Evolutionary conservation across 139 green algal genomes (phyloP), one percentile per base, ranked within the genome.

Genomic region (Chara braunii): DNA sequence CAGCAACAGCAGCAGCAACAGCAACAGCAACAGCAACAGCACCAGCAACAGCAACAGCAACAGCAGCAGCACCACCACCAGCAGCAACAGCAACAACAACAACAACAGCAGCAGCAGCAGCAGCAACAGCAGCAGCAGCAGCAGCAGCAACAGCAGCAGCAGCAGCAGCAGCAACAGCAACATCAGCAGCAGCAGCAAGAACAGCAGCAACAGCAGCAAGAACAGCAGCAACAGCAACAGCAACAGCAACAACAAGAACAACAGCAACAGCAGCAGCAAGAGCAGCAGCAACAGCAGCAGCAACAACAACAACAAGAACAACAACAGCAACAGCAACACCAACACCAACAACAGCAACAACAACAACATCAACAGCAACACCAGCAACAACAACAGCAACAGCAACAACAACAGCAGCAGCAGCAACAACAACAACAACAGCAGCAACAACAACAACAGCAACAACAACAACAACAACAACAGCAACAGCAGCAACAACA

Each of bases 1-100:
- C 14, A 59, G 14, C 14, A 59, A 14, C 14, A 30, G 14, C 14
- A 59, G 14, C 14, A 59, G 14, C 14, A 14, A 59, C 14, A 59
- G 14, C 14, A 59, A 59, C 14, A 30, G 50, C 14, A 59, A 59
- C 14, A 14, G 14, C 50, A 18, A 14, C 50, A 59, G 14, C 14
- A 18, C 14, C 50, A 59, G 14, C 50, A 59, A 14, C 14, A 14
- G 50, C 14, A 59, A 59, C 50, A 59, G 18, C 14, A 59, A 59
- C 14, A 59, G 14, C 14, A 30, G 14, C 50, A 59, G 14, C 14
- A 18, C 18, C 50, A 18, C 14, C 14, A 18, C 40, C 50, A 18
- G 14, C 50, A 33, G 53, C 53, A 5, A 63, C 53, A 33, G 53
- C 53, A 33, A 60, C 53, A 33, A 59, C 37, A 33, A 63, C 53